Evolutionary conservation across 768 basidiomycete species (phyloP), one percentile per base, ranked within the genome.

Genomic region (Termitomyces sp.): DNA sequence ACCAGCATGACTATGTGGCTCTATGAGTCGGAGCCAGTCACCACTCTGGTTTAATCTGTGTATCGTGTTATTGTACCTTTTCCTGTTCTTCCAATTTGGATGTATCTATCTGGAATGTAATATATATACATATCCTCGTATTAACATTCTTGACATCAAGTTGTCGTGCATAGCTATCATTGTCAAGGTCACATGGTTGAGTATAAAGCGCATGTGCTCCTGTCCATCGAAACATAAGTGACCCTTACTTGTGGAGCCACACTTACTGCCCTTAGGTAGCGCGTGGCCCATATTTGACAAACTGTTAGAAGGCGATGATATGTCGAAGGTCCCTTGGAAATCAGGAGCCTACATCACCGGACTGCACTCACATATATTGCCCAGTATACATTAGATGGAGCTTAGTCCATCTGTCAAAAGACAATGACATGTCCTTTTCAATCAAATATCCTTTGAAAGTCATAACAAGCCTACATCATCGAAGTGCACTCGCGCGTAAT

Each of bases 401-500:
- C 47, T 31, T 49, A 9, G 48, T 8, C 29, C 12, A 53, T 25
- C 12, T 37, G 51, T 36, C 32, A 36, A 25, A 25, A 15, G 14
- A 29, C 12, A 15, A 29, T 45, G 43, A n/a, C 40, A 38, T 15
- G 15, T 55, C 17, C 54, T 42, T 40, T 42, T 3, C 52, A 4
- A 29, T 48, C 12, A 4, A 9, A 38, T 11, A 11, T n/a, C 29
- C 8, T 17, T 32, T n/a, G 1, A 14, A 31, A 37, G 2, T 5
- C 25, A 40, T 32, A 25, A 32, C 47, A 29, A 38, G 29, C 7
- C 38, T 29, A 48, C 15, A 59, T 68, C 58, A 80, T 57, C 76
- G 70, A 62, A 79, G 61, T 31, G 73, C 61, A 65, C 77, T 79
- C 6, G 71, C 71, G 32, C 77, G 70, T 9, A 81, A 57, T 1